Evolutionary conservation across 768 basidiomycete genomes (phyloP).

Genomic region (Hydnum rufescens): DNA sequence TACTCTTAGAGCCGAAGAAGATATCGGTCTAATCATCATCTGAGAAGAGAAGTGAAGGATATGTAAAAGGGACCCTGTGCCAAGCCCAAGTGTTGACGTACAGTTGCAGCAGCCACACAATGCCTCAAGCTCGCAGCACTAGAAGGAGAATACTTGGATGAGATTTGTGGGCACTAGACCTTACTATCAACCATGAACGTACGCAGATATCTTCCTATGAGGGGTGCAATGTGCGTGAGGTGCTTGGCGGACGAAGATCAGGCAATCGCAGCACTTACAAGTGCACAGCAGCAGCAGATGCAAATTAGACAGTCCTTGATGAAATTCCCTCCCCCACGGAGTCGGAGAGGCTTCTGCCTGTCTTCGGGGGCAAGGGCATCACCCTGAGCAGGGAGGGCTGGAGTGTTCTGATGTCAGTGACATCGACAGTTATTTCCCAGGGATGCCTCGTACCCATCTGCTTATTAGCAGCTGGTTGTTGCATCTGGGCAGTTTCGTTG

Average conservation of each 20-base stretch:
- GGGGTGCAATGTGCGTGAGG: not conserved
- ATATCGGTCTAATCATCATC: slow-evolving; percentile 1
- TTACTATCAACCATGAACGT: not conserved
- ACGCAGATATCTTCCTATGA: slow-evolving; percentile 2
- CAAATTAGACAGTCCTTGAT: slow-evolving; percentile 1
- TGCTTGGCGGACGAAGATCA: not conserved
- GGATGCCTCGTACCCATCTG: too few relatives aligned
- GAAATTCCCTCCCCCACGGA: not conserved
- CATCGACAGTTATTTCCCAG: too few relatives aligned
- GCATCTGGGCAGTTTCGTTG: too few relatives aligned
- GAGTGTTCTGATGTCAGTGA: too few relatives aligned
- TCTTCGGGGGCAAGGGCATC: too few relatives aligned
- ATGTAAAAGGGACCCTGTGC: not conserved
- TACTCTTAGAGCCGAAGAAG: too few relatives aligned
- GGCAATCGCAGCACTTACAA: not conserved
- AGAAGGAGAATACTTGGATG: not conserved
- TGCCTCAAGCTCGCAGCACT: slow-evolving; percentile 1
- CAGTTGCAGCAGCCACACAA: slow-evolving; percentile 1
- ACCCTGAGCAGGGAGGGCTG: too few relatives aligned
- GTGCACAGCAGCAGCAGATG: not conserved
- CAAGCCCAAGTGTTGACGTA: not conserved
- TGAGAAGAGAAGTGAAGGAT: not conserved
- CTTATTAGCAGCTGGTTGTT: too few relatives aligned
- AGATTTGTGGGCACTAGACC: not conserved
- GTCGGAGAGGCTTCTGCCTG: not conserved